These are phyloP conservation scores for Fusarium sp. DNA, from an alignment of 2,329 filamentous ascomycete species.

Conservation along the genomic window DNA sequence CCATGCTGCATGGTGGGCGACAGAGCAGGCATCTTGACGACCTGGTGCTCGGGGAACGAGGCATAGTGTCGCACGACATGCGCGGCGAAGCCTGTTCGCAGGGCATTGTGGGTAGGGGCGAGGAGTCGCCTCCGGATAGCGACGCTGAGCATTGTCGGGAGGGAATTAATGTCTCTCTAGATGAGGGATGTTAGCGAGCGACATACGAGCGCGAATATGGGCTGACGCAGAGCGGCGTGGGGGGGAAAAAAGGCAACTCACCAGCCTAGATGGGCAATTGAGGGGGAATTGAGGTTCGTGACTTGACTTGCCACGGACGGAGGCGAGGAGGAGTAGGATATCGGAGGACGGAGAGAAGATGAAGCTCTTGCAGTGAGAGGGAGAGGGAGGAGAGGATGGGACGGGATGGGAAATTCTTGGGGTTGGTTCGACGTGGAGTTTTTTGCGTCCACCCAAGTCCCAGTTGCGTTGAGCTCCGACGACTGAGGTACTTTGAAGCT, in stretches of 20 bases:
- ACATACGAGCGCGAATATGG: conserved; percentile 37
- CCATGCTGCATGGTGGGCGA: conserved; percentile 98
- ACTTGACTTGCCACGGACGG: conserved; percentile 31
- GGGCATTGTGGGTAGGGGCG: conserved; percentile 61
- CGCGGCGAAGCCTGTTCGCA: conserved; percentile 64
- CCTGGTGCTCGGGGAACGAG: conserved; percentile 92
- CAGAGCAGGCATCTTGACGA: conserved; percentile 97
- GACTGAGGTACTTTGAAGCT: conserved; percentile 50
- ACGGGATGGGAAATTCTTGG: conserved; percentile 53
- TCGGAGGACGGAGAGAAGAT: conserved; percentile 35
- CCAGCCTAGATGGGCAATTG: conserved; percentile 42
- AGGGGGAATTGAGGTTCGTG: conserved; percentile 38
- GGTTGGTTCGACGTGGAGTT: conserved; percentile 53
- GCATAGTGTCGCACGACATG: conserved; percentile 75
- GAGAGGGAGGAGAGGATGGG: conserved; percentile 42
- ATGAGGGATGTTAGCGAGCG: conserved; percentile 36
- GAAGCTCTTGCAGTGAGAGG: conserved; percentile 47
- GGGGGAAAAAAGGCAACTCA: conserved; percentile 35
- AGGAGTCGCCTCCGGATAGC: conserved; percentile 73
- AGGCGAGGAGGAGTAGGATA: conserved; percentile 31
- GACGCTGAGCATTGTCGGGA: conserved; percentile 68
- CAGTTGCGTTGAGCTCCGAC: conserved; percentile 55
- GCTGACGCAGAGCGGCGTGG: conserved; percentile 14
- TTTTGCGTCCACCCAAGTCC: conserved; percentile 45
- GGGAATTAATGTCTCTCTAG: conserved; percentile 48